Evolutionary conservation across 805 yeast genomes (phyloP), one percentile per base, ranked within the genome.

Genomic region (Ogataea parapolymorpha): DNA sequence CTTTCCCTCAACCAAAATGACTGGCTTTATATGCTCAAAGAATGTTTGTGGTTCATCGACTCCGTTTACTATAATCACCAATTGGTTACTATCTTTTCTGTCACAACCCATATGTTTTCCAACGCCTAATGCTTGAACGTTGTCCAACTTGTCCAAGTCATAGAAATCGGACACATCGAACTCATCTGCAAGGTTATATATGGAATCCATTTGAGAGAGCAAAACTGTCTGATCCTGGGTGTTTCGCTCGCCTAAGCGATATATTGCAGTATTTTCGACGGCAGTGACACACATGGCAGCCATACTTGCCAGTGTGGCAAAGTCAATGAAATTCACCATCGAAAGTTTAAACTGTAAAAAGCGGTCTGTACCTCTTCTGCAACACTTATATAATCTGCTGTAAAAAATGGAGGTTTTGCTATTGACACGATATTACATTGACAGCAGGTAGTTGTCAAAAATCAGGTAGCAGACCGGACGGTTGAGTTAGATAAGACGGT

Each of bases 141-240:
- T 48, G 22, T 63, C 59, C 16, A 54, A 47, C n/a, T 56, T 50
- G 16, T 65, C 66, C 29, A 72, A 42, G 24, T 58, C 51, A 47
- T 65, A 67, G 44, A 57, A 56, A 16, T 62, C 64, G 16, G 71
- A 63, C 17, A 69, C 62, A 16, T 65, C 74, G 38, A 71, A 63
- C 41, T 63, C 66, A 48, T 73, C 77, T 27, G 76, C 71, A 46
- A 75, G 64, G 50, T 69, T 71, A 41, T 67, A 54, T 24, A 65
- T 54, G 2, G 75, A 70, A 36, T 67, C 68, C 18, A 54, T 36
- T 24, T 49, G 54, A 7, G 57, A 48, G 23, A 62, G 42, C 9
- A 48, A 34, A 23, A 55, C 47, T 7, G 26, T 15, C 11, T 34
- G 26, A 26, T 18, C 14, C 10, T 24, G 22, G 20, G 20, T 30